Evolutionary conservation across 768 basidiomycete genomes (phyloP), one percentile per base, ranked within the genome.

Genomic region (Lentinula raphanica): DNA sequence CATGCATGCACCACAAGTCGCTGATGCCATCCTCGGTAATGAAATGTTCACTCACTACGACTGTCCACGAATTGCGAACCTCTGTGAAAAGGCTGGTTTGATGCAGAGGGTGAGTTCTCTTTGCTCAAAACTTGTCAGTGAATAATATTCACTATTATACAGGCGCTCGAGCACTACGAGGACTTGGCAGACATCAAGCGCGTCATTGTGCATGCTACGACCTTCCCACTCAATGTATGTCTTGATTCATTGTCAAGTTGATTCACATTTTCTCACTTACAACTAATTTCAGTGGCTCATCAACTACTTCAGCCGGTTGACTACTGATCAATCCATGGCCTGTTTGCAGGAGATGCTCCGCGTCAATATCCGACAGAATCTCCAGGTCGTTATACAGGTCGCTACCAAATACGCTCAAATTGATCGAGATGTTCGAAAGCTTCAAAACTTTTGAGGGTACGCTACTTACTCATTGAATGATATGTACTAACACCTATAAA

Each of bases 31-130:
- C 63, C 87, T 99, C 36, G 94, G 94, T 28, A 99, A 98, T 70
- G 92, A 98, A 68, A 97, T 99, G 94, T 98, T 98, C 72, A 82
- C 88, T 4, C 87, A 98, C 69, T 98, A 98, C 67, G 97, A 99
- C 71, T 85, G 92, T 29, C 94, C 97, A 5, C 82, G 97, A 58
- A 94, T 99, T 67, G 97, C 97, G 62, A 98, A 98, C 73, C 80
- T 99, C 55, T 98, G 95, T 66, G 97, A 99, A 79, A 97, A 97
- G 77, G 97, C 97, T 60, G 97, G 97, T 49, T 75, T 99, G 42
- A 71, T 98, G 67, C 97, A 98, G 74, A 79, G 95, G 58, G 94
- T 94, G 68, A 62, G 86, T 72, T n/a, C n/a, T n/a, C 13, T 27
- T 25, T 12, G n/a, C n/a, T n/a, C n/a, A n/a, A n/a, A n/a, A n/a